A percentile compares a stretch with the other conserved stretches of the same genome.
Conservation (phyloP, 2,329 filamentous ascomycete genomes). For the Pseudogymnoascus verrucosus region DNA sequence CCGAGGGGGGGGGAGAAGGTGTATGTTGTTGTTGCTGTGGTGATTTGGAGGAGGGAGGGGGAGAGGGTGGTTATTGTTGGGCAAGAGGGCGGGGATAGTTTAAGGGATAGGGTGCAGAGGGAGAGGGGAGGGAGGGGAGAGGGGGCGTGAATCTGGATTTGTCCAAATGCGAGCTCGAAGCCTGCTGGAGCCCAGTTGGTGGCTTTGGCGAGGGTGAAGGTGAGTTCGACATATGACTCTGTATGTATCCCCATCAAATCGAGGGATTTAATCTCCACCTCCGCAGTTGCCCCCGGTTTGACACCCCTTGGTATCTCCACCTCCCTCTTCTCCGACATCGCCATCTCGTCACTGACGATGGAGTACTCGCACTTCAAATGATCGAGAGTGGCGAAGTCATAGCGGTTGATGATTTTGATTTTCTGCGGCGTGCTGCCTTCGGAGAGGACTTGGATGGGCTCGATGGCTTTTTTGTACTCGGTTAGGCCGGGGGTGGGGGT, state of each 20-base stretch:
- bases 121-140: slow-evolving; percentile 21
- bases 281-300: slow-evolving; percentile 27
- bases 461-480: slow-evolving; percentile 35
- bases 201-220: slow-evolving; percentile 35
- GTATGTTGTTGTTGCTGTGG: slow-evolving; percentile 30
- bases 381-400: slow-evolving; percentile 46
- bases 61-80: slow-evolving; percentile 23
- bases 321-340: slow-evolving; percentile 28
- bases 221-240: slow-evolving; percentile 39
- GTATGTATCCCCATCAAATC: slow-evolving; percentile 12
- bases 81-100: slow-evolving; percentile 12
- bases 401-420: slow-evolving; percentile 33
- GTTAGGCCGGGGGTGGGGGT: slow-evolving; percentile 33
- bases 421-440: slow-evolving; percentile 9
- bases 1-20: slow-evolving; percentile 37
- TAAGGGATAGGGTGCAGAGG: too few species aligned
- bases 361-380: slow-evolving; percentile 40
- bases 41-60: slow-evolving; percentile 17
- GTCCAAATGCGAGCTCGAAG: slow-evolving; percentile 44
- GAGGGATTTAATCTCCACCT: slow-evolving; percentile 16
- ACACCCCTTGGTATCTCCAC: slow-evolving; percentile 38
- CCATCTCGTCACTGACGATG: slow-evolving; percentile 33
- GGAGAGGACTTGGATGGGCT: slow-evolving; percentile 30
- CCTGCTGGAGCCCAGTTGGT: slow-evolving; percentile 45
- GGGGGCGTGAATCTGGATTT: slow-evolving; percentile 35